Evolutionary conservation across 768 basidiomycete genomes (phyloP).

Genomic region (Boletus subparvulus): DNA sequence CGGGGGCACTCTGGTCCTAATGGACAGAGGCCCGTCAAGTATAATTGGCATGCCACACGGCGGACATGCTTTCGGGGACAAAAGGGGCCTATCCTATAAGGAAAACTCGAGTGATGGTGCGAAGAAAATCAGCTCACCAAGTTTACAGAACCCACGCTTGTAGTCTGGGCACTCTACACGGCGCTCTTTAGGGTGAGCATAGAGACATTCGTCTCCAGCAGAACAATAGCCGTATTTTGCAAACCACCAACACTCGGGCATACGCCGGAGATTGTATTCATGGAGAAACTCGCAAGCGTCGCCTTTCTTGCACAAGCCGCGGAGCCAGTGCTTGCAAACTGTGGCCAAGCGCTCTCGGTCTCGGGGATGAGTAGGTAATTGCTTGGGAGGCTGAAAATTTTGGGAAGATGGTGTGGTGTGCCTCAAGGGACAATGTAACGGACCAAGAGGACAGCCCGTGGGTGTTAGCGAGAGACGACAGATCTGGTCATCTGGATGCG

Average conservation of each 20-base stretch:
- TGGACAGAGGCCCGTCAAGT: constrained; percentile 92
- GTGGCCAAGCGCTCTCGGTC: constrained; percentile 83
- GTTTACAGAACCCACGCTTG: constrained; percentile 90
- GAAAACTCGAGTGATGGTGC: constrained; percentile 1
- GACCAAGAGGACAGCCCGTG: constrained; percentile 86
- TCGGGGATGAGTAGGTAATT: constrained; percentile 77
- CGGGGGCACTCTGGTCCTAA: constrained; percentile 82
- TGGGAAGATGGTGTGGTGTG: constrained; percentile 86
- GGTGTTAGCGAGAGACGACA: constrained; percentile 81
- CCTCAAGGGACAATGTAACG: constrained; percentile 87
- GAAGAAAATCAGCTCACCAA: constrained; percentile 54
- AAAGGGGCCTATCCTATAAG: constrained; percentile 58
- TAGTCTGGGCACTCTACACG: constrained; percentile 94
- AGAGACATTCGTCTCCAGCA: constrained; percentile 95
- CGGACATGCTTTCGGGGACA: constrained; percentile 94
- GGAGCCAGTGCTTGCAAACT: constrained; percentile 98
- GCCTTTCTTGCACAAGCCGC: constrained; percentile 97
- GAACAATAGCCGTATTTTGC: constrained; percentile 98
- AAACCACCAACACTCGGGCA: constrained; percentile 99
- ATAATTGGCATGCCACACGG: constrained; percentile 85
- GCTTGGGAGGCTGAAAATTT: constrained; percentile 89
- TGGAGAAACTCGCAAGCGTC: constrained; percentile 98
- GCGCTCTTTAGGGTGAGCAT: constrained; percentile 91
- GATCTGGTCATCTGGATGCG: constrained; percentile 81
- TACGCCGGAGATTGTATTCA: constrained; percentile 95